Evolutionary conservation across 2,329 filamentous ascomycete genomes (phyloP).

Genomic region (Teratosphaeria epicoccoides): DNA sequence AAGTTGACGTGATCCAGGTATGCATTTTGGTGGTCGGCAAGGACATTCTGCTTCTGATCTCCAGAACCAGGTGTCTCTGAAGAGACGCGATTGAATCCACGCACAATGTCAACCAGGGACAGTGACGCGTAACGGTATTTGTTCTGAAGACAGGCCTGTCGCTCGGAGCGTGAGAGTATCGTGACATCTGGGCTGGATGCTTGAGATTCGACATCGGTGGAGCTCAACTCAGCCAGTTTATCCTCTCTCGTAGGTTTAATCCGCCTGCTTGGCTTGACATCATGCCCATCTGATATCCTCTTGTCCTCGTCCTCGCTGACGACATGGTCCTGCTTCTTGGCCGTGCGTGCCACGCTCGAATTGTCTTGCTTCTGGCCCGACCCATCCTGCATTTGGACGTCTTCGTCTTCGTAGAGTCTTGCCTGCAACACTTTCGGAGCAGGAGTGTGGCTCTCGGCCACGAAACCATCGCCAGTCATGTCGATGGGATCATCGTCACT

Average conservation of each 20-base stretch:
- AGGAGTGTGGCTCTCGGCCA: neutral
- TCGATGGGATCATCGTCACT: neutral
- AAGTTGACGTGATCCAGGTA: neutral
- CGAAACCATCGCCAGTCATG: neutral
- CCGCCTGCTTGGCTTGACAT: no score
- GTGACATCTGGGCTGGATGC: neutral
- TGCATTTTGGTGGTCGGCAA: neutral
- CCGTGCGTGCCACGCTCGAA: neutral
- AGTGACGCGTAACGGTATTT: neutral
- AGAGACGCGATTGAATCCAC: neutral
- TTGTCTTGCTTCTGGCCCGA: neutral
- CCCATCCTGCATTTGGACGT: neutral
- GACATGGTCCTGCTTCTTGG: neutral
- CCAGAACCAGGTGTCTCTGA: neutral
- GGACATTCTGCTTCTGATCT: neutral
- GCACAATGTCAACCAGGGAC: neutral
- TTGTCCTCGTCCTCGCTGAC: neutral
- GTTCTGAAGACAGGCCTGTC: neutral
- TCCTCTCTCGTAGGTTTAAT: no score
- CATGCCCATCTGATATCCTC: neutral
- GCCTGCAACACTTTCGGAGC: neutral
- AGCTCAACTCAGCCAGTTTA: neutral
- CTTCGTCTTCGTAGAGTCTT: neutral
- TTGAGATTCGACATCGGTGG: neutral
- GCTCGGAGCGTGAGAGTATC: neutral